Base-by-base conservation (phyloP, 2,329 filamentous ascomycete species). In the Chaetomium olivaceum region DNA sequence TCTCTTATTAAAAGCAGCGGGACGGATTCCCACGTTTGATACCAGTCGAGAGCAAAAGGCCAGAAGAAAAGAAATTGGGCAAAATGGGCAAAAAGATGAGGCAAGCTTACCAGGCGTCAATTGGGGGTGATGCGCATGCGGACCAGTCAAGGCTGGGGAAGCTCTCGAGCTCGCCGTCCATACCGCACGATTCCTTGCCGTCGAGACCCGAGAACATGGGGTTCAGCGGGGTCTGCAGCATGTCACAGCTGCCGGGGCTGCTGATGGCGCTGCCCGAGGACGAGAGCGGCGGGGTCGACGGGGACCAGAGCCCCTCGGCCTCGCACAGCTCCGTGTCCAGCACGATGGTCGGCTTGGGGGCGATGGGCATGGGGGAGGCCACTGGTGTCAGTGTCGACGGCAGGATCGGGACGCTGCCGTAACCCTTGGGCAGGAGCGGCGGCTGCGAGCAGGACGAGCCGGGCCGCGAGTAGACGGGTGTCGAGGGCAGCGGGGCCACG, bases 211-310 rank as follows among this genome's bases (percentile, higher is more conserved):
- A 91, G 80, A 92, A 92, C 80, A 89, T 86, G 68, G 89, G 89
- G 79, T 92, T 91, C 76, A 93, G 82, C 2, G 93, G 92, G n/a
- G 92, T 96, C 69, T 91, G 89, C 65, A 96, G 79, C 69, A 92
- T 81, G 68, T 93, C 91, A 75, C 84, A 89, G 77, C 85, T 89
- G 68, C 90, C 90, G 60, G 94, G 92, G 83, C 92, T 97, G 81
- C 91, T 92, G 74, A 92, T 90, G 64, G 87, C 88, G 82, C 93
- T 97, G 71, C 91, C 90, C 33, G 92, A 90, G 2, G 91, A 89
- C 27, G 93, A 97, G 73, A 97, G 84, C 55, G 93, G 91, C 58
- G 93, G 93, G 23, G 93, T 97, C 8, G 92, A 89, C 39, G 93
- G 93, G 75, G 91, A 92, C 79, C 89, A 91, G 70, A 87, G 85